Base-by-base conservation (phyloP, 2,329 filamentous ascomycete genomes). In the Fusarium globosum region DNA sequence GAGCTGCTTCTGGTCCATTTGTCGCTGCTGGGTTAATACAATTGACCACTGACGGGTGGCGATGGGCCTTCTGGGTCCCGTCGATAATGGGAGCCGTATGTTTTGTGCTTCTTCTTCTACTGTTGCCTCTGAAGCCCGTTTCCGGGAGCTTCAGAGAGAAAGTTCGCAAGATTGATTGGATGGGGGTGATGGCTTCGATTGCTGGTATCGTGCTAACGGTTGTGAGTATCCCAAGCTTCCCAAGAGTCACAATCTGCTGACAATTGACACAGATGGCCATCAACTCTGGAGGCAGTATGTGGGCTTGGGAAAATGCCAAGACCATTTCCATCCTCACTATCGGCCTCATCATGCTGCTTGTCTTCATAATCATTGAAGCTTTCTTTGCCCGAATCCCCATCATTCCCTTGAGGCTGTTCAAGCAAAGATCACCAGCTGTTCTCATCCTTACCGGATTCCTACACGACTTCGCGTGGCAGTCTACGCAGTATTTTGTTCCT, bases 291-390 rank as follows among this genome's bases (percentile, higher is more conserved):
- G 65, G 65, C 6, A 56, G 61, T 7, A 53, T 58, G 30, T 79
- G 76, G 38, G 46, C 71, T 3, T 96, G 93, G 94, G 82, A 82
- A 52, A 94, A 92, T 0, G 86, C 90, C 3, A 90, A 88, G 3
- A 91, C 94, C 16, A 86, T 96, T 71, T 93, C 91, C 75, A 85
- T 96, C 20, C 86, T 95, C 67, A 83, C 94, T 26, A 93, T 94
- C 69, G 93, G 93, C 8, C 78, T 88, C 13, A 63, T 92, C 16
- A 86, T 87, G 10, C 84, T 91, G 56, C 85, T 76, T 8, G 67
- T 93, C 21, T 96, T 96, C 81, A 83, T 91, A 68, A 56, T 94
- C 9, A 88, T 91, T 72, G 93, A 97, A 82, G 90, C 88, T 84
- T 91, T 90, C 73, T 76, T 93, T 33, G 92, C 94, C 35, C 88